Evolutionary conservation across 169 alveolate species (phyloP).

Genomic region (Plasmodium berghei): DNA sequence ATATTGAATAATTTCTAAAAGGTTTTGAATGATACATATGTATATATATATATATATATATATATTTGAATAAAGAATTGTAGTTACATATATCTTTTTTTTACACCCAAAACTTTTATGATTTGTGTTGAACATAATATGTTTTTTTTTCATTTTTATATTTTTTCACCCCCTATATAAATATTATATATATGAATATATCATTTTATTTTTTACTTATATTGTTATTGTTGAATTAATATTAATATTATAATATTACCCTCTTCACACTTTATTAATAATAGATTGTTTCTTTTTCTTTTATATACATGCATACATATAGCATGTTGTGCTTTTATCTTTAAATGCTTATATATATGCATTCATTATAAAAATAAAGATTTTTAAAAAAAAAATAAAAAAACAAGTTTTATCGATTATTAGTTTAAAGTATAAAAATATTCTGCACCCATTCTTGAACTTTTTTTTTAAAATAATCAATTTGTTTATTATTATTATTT

Average conservation of each 20-base stretch:
- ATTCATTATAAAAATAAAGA: slow-evolving; percentile 2
- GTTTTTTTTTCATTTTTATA: neutral
- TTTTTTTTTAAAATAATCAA: slow-evolving; percentile 7
- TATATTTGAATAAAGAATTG: neutral
- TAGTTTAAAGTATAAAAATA: neutral
- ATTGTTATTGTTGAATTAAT: neutral
- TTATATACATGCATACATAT: slow-evolving; percentile 1
- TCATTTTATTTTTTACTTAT: neutral
- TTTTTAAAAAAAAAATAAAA: slow-evolving; percentile 1
- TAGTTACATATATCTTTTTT: neutral
- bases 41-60: neutral
- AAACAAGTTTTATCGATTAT: neutral
- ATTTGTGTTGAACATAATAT: too few relatives aligned
- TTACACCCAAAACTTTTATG: too few relatives aligned
- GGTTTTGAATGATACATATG: neutral
- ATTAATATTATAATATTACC: too few relatives aligned
- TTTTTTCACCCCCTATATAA: neutral
- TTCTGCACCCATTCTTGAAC: neutral
- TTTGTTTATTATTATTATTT: neutral
- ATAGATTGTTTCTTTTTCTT: too few relatives aligned
- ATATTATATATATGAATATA: neutral
- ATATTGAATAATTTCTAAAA: too few relatives aligned
- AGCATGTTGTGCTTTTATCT: neutral
- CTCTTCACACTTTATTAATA: too few relatives aligned
- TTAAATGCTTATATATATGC: slow-evolving; percentile 9